A percentile compares a stretch with the other conserved stretches of the same genome.
phyloP scores from a whole-genome alignment of 1,139 yeast genomes.

The Yamadazyma buinensis region DNA sequence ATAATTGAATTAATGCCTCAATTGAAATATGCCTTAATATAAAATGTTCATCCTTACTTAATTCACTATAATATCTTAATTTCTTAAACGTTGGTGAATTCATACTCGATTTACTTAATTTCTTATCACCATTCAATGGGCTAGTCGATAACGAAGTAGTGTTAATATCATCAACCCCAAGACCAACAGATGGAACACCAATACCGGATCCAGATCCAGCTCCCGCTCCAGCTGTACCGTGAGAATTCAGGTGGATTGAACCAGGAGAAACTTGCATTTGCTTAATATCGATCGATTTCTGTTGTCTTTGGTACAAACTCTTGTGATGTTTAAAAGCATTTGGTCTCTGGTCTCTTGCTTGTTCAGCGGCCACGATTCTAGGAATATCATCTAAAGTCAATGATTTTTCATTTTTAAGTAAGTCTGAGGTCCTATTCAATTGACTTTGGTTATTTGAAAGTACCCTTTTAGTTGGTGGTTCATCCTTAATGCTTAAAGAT shows the following conservation, averaged over 20 bases:
- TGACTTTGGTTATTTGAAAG: constrained; percentile 27
- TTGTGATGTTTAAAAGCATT: constrained; percentile 76
- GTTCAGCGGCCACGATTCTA: constrained; percentile 94
- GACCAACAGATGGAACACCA: neutral
- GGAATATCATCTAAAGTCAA: constrained; percentile 95
- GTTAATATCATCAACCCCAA: neutral
- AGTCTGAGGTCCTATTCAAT: constrained; percentile 57
- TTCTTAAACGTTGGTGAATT: constrained; percentile 1
- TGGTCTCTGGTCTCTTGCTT: constrained; percentile 88
- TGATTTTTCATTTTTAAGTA: constrained; percentile 76
- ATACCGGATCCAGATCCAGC: neutral
- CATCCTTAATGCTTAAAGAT: constrained; percentile 43
- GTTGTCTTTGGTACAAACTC: constrained; percentile 37
- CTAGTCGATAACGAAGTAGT: neutral
- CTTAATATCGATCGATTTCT: constrained; percentile 21
- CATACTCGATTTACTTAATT: constrained; percentile 1
- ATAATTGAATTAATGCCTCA: constrained; percentile 49
- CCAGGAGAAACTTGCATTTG: constrained; percentile 5
- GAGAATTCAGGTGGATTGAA: neutral
- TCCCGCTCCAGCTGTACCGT: neutral
- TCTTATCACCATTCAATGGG: neutral
- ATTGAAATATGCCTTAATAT: constrained; percentile 66
- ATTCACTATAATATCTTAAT: constrained; percentile 67
- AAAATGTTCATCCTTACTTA: constrained; percentile 57
- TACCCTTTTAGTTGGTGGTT: constrained; percentile 29